These are phyloP conservation scores for Pythium coloratum DNA, from an alignment of 352 stramenopile species.

Conservation along the genomic window DNA sequence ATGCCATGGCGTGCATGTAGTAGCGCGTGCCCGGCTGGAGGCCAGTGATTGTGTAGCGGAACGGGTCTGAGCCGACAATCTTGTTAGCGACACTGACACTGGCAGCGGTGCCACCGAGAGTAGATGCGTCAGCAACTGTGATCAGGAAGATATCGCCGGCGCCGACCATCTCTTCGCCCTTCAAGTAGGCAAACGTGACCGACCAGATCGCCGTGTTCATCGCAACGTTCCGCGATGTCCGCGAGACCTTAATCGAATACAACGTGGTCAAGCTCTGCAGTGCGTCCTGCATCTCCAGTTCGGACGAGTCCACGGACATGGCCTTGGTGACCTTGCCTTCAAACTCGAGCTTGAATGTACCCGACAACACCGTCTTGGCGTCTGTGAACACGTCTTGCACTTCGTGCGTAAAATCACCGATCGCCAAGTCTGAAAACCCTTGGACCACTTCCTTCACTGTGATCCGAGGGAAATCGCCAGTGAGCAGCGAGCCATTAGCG, in stretches of 20 bases:
- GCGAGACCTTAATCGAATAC: conserved; percentile 83
- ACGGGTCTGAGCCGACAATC: conserved; percentile 91
- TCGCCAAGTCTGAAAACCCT: conserved; percentile 88
- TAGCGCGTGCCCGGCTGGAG: conserved; percentile 60
- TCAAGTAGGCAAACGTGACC: conserved; percentile 93
- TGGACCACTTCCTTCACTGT: conserved; percentile 70
- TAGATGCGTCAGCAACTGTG: conserved; percentile 42
- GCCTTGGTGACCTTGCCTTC: conserved; percentile 77
- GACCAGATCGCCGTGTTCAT: conserved; percentile 87
- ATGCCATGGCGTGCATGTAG: conserved; percentile 82
- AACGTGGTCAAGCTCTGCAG: conserved; percentile 77
- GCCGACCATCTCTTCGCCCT: conserved; percentile 90
- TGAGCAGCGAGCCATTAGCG: conserved; percentile 78
- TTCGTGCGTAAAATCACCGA: conserved; percentile 93
- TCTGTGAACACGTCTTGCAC: conserved; percentile 90
- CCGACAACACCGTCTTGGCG: conserved; percentile 51
- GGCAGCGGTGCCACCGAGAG: conserved; percentile 64
- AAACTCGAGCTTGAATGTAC: conserved; percentile 90
- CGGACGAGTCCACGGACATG: conserved; percentile 76
- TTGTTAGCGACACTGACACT: conserved; percentile 75
- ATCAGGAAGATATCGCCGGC: conserved; percentile 90
- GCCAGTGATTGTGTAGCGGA: conserved; percentile 58
- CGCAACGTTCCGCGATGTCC: conserved; percentile 32
- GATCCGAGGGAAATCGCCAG: conserved; percentile 88
- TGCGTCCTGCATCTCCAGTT: conserved; percentile 83